phyloP scores from a whole-genome alignment of 148 eudicot genomes.

The Chenopodium suecicum region DNA sequence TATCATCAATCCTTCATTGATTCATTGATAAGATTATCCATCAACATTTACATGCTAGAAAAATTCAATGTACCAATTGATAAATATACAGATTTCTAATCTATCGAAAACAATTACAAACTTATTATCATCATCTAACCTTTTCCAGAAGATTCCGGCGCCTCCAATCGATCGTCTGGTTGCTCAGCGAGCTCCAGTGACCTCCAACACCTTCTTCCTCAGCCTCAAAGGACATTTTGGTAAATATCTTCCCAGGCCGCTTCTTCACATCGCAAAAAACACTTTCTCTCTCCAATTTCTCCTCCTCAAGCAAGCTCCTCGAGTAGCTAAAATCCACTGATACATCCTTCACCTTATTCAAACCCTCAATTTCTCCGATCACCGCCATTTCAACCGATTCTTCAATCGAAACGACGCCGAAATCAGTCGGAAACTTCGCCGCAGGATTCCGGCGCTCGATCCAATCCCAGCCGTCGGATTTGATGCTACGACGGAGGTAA shows the following conservation, averaged over 20 bases:
- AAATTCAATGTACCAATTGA: background rate
- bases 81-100: background rate
- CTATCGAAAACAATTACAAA: background rate
- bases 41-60: background rate
- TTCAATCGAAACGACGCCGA: conserved; percentile 61
- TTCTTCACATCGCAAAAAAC: conserved; percentile 66
- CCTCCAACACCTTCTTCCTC: conserved; percentile 28
- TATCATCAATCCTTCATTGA: background rate
- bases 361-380: conserved; percentile 47
- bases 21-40: background rate
- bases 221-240: conserved; percentile 76
- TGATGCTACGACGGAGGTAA: conserved; percentile 45
- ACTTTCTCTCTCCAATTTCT: conserved; percentile 24
- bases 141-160: conserved; percentile 65
- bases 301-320: conserved; percentile 53
- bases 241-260: conserved; percentile 87
- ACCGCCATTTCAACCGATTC: conserved; percentile 31
- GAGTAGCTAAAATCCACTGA: conserved; percentile 58
- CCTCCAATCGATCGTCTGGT: conserved; percentile 46
- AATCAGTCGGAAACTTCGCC: conserved; percentile 72
- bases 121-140: conserved; percentile 31
- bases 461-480: conserved; percentile 68
- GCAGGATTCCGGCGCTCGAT: conserved; percentile 75
- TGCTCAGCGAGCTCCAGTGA: conserved; percentile 30
- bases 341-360: conserved; percentile 76